Evolutionary conservation across 148 eudicot genomes (phyloP).

Genomic region (Agrostemma githago): DNA sequence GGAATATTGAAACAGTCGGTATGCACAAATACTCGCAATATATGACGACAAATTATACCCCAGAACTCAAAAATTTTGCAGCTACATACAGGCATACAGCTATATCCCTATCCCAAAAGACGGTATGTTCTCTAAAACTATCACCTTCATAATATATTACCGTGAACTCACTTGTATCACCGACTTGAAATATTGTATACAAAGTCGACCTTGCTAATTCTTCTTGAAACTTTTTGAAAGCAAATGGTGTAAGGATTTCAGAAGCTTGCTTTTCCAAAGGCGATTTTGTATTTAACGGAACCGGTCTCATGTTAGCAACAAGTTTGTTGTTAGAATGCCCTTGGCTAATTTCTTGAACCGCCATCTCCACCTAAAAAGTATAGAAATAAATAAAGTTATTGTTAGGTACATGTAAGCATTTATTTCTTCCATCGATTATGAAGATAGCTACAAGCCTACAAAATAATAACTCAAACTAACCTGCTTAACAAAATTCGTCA

Average conservation of each 20-base stretch:
- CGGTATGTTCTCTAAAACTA: background rate
- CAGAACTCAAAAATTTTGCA: conserved; percentile 16
- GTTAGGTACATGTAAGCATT: background rate
- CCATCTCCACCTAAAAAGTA: conserved; percentile 11
- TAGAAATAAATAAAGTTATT: background rate
- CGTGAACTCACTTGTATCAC: background rate
- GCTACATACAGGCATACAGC: background rate
- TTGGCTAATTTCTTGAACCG: conserved; percentile 18
- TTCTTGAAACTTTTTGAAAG: conserved; percentile 5
- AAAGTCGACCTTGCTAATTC: background rate
- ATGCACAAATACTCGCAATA: conserved; percentile 12
- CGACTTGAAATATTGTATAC: background rate
- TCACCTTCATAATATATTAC: background rate
- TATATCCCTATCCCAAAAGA: background rate
- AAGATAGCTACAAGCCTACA: too few relatives aligned
- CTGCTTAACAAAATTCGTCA: conserved; percentile 14
- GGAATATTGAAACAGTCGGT: conserved; percentile 1
- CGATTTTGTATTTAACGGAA: conserved; percentile 11
- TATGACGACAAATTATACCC: conserved; percentile 11
- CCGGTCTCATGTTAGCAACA: background rate
- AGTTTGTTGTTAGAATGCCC: too few relatives aligned
- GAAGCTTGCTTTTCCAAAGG: conserved; percentile 21
- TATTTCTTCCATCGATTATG: background rate
- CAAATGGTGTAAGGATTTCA: too few relatives aligned
- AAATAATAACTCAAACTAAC: background rate